A percentile compares a stretch with the other conserved stretches of the same genome.
These are phyloP conservation scores for Lepidium sativum DNA, from an alignment of 345 rosid species.

Conservation along the genomic window DNA sequence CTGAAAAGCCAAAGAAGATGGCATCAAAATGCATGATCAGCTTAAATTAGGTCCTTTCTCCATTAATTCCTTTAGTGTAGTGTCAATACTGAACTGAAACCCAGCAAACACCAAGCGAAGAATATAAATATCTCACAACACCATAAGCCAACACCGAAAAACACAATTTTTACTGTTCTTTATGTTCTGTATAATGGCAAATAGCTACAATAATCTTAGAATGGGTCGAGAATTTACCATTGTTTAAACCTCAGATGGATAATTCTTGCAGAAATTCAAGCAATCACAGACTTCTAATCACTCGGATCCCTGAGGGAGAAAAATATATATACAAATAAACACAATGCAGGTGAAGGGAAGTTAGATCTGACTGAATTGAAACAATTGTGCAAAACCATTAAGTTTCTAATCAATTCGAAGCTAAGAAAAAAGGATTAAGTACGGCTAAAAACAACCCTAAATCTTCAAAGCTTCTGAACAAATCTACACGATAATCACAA, in stretches of 20 bases:
- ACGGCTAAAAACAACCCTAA: background rate
- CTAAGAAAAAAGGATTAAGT: background rate
- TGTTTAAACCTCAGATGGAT: background rate
- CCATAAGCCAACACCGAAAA: background rate
- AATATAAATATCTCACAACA: background rate
- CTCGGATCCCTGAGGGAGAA: background rate
- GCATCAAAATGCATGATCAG: background rate
- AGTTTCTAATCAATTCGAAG: background rate
- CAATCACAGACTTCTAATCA: background rate
- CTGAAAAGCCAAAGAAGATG: slow-evolving; percentile 22
- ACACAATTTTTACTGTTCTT: background rate
- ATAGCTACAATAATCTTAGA: background rate
- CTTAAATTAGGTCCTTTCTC: background rate
- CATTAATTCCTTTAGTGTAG: background rate
- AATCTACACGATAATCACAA: slow-evolving; percentile 3
- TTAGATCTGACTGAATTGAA: slow-evolving; percentile 12
- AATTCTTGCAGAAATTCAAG: slow-evolving; percentile 4
- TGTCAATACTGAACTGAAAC: background rate
- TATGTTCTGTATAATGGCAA: background rate
- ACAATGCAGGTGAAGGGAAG: slow-evolving; percentile 14
- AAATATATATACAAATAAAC: background rate
- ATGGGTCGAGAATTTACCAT: slow-evolving; percentile 21
- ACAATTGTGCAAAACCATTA: background rate
- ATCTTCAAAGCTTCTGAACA: background rate
- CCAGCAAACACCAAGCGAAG: background rate